phyloP scores from a whole-genome alignment of 2,329 filamentous ascomycete species.

The Zasmidium citrigriseum region DNA sequence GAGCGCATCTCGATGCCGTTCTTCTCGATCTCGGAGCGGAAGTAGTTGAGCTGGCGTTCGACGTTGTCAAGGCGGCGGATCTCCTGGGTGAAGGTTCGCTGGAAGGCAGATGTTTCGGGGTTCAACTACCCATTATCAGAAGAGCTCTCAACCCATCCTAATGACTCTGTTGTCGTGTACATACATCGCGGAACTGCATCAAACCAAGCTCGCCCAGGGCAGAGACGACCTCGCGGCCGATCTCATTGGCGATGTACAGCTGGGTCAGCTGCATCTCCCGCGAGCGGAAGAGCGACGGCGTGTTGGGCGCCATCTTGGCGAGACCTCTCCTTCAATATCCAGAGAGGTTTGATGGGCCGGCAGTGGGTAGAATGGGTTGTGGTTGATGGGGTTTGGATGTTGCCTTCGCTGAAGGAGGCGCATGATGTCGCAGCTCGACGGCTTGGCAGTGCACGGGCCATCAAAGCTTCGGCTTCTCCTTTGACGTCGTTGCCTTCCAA shows the following conservation, averaged over 20 bases:
- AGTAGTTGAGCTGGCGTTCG: slow-evolving; percentile 95
- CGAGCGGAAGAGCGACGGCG: slow-evolving; percentile 98
- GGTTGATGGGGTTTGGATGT: slow-evolving; percentile 11
- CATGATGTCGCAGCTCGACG: not conserved
- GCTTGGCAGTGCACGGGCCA: not conserved
- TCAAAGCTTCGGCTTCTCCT: no score
- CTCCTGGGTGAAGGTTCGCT: slow-evolving; percentile 95
- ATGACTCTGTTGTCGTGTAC: slow-evolving; percentile 36
- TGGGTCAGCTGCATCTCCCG: slow-evolving; percentile 99
- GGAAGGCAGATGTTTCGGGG: slow-evolving; percentile 88
- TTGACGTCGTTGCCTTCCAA: no score
- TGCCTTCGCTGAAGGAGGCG: slow-evolving; percentile 2
- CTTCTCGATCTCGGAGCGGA: slow-evolving; percentile 95
- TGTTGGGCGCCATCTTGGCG: slow-evolving; percentile 56
- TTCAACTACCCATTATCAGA: slow-evolving; percentile 67
- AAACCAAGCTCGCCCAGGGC: slow-evolving; percentile 93
- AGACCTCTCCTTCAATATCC: slow-evolving; percentile 13
- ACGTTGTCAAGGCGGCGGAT: slow-evolving; percentile 97
- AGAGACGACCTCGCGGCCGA: slow-evolving; percentile 95
- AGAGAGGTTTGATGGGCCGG: slow-evolving; percentile 13
- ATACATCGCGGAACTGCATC: slow-evolving; percentile 96
- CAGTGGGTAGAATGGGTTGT: not conserved
- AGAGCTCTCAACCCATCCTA: not conserved
- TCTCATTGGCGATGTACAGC: slow-evolving; percentile 99
- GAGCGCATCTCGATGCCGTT: slow-evolving; percentile 81